Percentiles rank a stretch among this genome's conserved stretches.
phyloP scores from a whole-genome alignment of 768 basidiomycete genomes.

The Lactifluus volemus region DNA sequence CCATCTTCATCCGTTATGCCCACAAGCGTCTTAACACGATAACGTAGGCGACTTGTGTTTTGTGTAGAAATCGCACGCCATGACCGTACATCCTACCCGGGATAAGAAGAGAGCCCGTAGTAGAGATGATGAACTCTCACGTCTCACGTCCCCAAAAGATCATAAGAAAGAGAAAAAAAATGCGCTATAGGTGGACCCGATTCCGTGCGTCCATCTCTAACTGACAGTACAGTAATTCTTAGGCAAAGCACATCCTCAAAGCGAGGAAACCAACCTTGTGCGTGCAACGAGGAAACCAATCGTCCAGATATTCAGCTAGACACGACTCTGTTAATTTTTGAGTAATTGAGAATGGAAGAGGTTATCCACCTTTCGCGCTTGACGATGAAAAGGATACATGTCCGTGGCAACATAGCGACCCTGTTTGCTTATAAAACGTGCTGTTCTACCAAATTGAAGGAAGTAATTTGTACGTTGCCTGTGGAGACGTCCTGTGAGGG shows the following conservation, averaged over 20 bases:
- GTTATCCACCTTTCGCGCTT: conserved; percentile 49
- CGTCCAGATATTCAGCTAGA: conserved; percentile 59
- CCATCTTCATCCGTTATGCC: conserved; percentile 55
- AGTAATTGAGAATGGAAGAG: neutral
- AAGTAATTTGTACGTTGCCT: conserved; percentile 35
- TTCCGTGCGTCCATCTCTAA: conserved; percentile 62
- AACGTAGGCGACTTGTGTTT: conserved; percentile 30
- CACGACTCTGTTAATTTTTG: neutral
- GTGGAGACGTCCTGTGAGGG: conserved; percentile 41
- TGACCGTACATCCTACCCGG: conserved; percentile 54
- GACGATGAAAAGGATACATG: conserved; percentile 60
- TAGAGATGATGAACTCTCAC: conserved; percentile 28
- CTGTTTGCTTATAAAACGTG: conserved; percentile 23
- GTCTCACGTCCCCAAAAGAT: conserved; percentile 58
- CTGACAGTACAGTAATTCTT: conserved; percentile 17
- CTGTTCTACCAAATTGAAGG: neutral
- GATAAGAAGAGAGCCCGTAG: neutral
- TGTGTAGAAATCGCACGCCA: conserved; percentile 31
- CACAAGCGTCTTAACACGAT: conserved; percentile 50
- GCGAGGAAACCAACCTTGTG: conserved; percentile 27
- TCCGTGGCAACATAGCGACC: conserved; percentile 55
- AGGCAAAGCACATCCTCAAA: neutral
- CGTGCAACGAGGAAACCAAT: conserved; percentile 63
- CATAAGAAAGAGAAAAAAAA: conserved; percentile 55
- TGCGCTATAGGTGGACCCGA: conserved; percentile 51